phyloP scores from a whole-genome alignment of 2,329 filamentous ascomycete species.

The Didymella sp. region DNA sequence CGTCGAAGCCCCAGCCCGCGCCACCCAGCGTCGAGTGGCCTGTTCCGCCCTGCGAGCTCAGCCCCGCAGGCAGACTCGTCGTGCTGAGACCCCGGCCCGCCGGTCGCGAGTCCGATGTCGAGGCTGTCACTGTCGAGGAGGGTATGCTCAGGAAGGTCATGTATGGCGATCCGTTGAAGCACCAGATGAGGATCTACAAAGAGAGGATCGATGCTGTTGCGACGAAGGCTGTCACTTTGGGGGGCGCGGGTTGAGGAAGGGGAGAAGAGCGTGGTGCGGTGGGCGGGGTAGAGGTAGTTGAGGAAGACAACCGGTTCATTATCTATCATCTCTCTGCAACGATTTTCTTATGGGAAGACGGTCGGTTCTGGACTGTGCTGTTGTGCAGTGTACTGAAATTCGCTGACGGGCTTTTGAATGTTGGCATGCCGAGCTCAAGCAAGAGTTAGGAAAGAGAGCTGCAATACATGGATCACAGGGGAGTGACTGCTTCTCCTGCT shows the following conservation, averaged over 20 bases:
- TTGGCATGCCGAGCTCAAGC: no score
- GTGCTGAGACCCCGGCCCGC: constrained; percentile 59
- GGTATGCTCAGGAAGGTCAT: constrained; percentile 72
- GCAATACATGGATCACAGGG: no score
- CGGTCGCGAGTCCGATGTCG: constrained; percentile 61
- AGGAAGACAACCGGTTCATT: no score
- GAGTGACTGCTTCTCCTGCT: no score
- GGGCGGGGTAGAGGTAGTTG: no score
- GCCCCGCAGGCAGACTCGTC: constrained; percentile 73
- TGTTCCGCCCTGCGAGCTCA: constrained; percentile 70
- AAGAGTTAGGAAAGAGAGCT: no score
- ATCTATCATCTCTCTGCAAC: no score
- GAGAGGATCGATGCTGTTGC: constrained; percentile 74
- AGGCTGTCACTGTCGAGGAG: constrained; percentile 73
- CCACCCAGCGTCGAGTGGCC: constrained; percentile 61
- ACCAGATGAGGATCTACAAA: constrained; percentile 80
- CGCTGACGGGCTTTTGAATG: no score
- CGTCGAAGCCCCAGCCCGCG: constrained; percentile 34
- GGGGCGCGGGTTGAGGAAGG: background rate
- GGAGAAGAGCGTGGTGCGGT: no score
- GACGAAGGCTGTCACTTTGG: constrained; percentile 67
- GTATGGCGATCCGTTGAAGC: constrained; percentile 82
- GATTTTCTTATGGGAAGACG: no score
- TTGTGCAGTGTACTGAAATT: no score
- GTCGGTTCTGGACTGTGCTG: no score